Base-by-base conservation (phyloP, 352 stramenopile genomes). In the Globisporangium canariense region DNA sequence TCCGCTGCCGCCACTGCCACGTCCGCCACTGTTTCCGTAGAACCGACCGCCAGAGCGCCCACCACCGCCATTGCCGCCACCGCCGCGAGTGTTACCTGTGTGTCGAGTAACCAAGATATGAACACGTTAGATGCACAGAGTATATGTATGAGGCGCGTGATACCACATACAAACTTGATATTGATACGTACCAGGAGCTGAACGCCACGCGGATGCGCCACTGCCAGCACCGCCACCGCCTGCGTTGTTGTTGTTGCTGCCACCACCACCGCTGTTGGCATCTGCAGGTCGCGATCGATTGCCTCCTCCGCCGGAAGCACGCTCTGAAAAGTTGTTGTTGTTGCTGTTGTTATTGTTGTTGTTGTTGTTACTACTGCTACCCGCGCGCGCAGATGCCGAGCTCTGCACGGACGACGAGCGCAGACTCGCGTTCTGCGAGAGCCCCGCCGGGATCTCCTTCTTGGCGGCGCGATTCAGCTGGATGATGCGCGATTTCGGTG, bases 401-500 rank as follows among this genome's bases (percentile, higher is more conserved):
- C 45, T 55, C 20, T 56, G 73, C 61, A 53, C 68, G 67, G 49
- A 60, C 62, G 57, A 58, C 22, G 50, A 64, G 62, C 65, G 62
- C 47, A 60, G 61, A 45, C 49, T 71, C 18, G 58, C 62, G 53
- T 49, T 60, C 54, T 36, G 61, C 61, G 38, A 65, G 66, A 59
- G 66, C 22, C 43, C 32, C 34, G 54, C 38, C 11, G 47, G 51
- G 28, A 59, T 71, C 40, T 76, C 71, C 7, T 70, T 66, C 64
- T 76, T 76, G 36, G 28, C 30, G 30, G 65, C 61, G 51, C 58
- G 61, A 25, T 70, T 79, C 45, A 81, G 70, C 61, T 81, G 70
- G 36, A 79, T 70, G 51, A 79, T 81, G 25, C 75, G 73, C 36
- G 75, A 76, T 58, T 79, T 81, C 32, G 36, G 62, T 49, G 9